Evolutionary conservation across 768 basidiomycete genomes (phyloP).

Genomic region (Russula virescens): DNA sequence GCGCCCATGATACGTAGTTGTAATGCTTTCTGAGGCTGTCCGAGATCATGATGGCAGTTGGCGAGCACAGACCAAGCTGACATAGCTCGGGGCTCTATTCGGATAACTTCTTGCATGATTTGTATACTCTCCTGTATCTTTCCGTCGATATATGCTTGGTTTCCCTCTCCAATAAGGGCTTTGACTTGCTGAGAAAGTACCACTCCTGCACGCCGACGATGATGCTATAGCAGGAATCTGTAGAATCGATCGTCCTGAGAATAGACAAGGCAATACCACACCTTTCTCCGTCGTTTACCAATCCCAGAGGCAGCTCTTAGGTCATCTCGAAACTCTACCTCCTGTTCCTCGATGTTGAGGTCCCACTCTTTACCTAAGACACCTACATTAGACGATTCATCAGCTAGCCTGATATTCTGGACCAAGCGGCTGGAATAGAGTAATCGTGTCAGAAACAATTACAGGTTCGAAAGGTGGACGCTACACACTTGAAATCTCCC

Average conservation of each 20-base stretch:
- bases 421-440: slow-evolving; percentile 52
- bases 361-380: slow-evolving; percentile 68
- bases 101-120: slow-evolving; percentile 86
- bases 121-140: slow-evolving; percentile 63
- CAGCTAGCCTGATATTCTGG: slow-evolving; percentile 52
- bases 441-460: background rate
- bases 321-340: slow-evolving; percentile 68
- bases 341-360: slow-evolving; percentile 59
- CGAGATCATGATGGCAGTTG: slow-evolving; percentile 70
- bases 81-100: slow-evolving; percentile 82
- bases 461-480: background rate
- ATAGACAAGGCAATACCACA: slow-evolving; percentile 12
- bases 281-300: slow-evolving; percentile 43
- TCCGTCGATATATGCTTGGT: slow-evolving; percentile 76
- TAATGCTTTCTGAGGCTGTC: slow-evolving; percentile 62
- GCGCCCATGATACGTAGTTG: slow-evolving; percentile 87
- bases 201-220: slow-evolving; percentile 49
- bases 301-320: slow-evolving; percentile 70
- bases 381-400: slow-evolving; percentile 40
- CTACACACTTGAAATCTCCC: slow-evolving; percentile 47
- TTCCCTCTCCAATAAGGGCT: slow-evolving; percentile 77
- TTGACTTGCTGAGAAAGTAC: slow-evolving; percentile 64
- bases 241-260: background rate
- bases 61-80: slow-evolving; percentile 87
- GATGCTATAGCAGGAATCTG: slow-evolving; percentile 16